These are phyloP conservation scores for Xylaria sp. DNA, from an alignment of 2,329 filamentous ascomycete genomes.

Conservation along the genomic window DNA sequence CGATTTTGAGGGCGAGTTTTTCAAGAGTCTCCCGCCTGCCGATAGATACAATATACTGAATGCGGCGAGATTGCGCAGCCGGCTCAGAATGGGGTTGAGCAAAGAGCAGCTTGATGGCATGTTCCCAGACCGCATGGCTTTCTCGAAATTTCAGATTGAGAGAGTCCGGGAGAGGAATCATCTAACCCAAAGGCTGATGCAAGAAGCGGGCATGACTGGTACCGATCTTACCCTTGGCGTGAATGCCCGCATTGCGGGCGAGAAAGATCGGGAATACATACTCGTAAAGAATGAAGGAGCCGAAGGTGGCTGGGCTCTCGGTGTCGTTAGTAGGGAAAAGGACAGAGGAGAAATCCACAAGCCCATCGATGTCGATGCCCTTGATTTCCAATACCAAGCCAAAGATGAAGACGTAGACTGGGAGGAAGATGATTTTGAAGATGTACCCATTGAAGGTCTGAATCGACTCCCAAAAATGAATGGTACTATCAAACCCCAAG, in stretches of 20 bases:
- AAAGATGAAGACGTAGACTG: conserved; percentile 69
- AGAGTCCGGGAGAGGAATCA: conserved; percentile 92
- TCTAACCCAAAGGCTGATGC: conserved; percentile 93
- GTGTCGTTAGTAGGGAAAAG: conserved; percentile 88
- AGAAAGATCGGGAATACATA: conserved; percentile 93
- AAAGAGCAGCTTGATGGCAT: conserved; percentile 96
- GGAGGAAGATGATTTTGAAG: conserved; percentile 84
- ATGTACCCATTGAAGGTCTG: conserved; percentile 89
- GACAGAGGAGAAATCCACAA: conserved; percentile 82
- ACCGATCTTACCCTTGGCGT: conserved; percentile 76
- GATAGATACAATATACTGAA: conserved; percentile 99
- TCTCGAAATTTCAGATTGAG: conserved; percentile 96
- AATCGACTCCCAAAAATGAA: conserved; percentile 80
- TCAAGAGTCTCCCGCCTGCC: conserved; percentile 85
- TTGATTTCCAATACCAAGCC: conserved; percentile 66
- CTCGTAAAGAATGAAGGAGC: conserved; percentile 94
- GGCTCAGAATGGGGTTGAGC: conserved; percentile 93
- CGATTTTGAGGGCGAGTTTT: conserved; percentile 96
- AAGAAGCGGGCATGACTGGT: conserved; percentile 88
- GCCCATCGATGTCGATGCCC: conserved; percentile 89
- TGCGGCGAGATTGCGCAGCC: conserved; percentile 86
- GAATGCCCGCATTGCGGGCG: conserved; percentile 78
- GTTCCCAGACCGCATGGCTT: conserved; percentile 98
- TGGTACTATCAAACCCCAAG: conserved; percentile 42
- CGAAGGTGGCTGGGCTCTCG: conserved; percentile 94